phyloP scores from a whole-genome alignment of 1,284 basidiomycete species.

The Ceratobasidium sp. region DNA sequence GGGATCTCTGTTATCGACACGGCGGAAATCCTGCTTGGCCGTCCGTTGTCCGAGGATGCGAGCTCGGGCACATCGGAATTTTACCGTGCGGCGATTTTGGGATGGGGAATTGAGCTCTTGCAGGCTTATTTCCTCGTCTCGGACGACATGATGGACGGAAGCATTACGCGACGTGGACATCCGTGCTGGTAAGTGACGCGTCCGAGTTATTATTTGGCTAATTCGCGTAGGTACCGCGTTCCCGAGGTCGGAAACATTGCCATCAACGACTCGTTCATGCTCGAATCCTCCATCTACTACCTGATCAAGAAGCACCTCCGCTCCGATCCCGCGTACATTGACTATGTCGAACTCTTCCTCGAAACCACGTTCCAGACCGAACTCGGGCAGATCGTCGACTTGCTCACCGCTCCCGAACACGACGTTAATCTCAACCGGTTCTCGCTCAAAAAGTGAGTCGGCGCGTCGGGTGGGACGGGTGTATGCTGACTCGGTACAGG shows the following conservation, averaged over 20 bases:
- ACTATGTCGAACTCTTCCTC: slow-evolving; percentile 90
- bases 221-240: slow-evolving; percentile 69
- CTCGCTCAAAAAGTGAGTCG: slow-evolving; percentile 70
- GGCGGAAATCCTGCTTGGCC: slow-evolving; percentile 83
- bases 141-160: slow-evolving; percentile 98
- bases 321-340: slow-evolving; percentile 80
- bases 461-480: slow-evolving; percentile 40
- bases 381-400: slow-evolving; percentile 93
- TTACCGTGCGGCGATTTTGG: slow-evolving; percentile 86
- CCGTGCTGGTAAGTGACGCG: slow-evolving; percentile 89
- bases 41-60: slow-evolving; percentile 64
- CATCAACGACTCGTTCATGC: slow-evolving; percentile 97
- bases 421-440: slow-evolving; percentile 87
- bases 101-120: slow-evolving; percentile 95
- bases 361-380: slow-evolving; percentile 96
- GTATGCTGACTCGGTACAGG: slow-evolving; percentile 52
- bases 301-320: slow-evolving; percentile 91
- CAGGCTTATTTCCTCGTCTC: slow-evolving; percentile 99
- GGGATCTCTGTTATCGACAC: slow-evolving; percentile 96
- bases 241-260: slow-evolving; percentile 84
- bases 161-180: slow-evolving; percentile 95
- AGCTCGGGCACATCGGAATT: slow-evolving; percentile 63
- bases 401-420: slow-evolving; percentile 94
- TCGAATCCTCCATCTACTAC: slow-evolving; percentile 92
- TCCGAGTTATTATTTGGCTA: no score